phyloP scores from a whole-genome alignment of 1,139 yeast species.

The Lodderomyces orthopsilosis region DNA sequence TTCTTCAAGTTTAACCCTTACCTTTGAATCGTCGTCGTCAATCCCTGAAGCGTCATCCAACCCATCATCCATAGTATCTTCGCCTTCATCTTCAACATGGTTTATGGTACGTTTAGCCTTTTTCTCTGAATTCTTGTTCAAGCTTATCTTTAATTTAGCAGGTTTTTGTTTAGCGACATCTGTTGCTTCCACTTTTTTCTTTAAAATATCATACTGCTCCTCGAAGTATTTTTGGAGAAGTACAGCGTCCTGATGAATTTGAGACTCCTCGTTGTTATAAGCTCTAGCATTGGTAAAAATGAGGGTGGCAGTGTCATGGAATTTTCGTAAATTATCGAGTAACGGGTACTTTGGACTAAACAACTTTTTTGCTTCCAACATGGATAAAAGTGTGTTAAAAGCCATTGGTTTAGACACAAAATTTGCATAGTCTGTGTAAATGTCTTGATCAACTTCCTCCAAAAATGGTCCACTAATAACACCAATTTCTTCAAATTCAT shows the following conservation, averaged over 20 bases:
- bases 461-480: slow-evolving; percentile 54
- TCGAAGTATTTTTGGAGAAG: slow-evolving; percentile 39
- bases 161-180: slow-evolving; percentile 9
- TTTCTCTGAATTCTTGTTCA: slow-evolving; percentile 22
- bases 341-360: slow-evolving; percentile 26
- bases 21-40: slow-evolving; percentile 14
- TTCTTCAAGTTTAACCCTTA: slow-evolving; percentile 11
- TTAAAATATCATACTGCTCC: slow-evolving; percentile 28
- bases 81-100: slow-evolving; percentile 19
- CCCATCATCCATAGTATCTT: slow-evolving; percentile 8
- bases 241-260: slow-evolving; percentile 55
- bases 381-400: slow-evolving; percentile 42
- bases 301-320: slow-evolving; percentile 46
- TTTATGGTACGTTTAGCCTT: slow-evolving; percentile 20
- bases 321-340: slow-evolving; percentile 43
- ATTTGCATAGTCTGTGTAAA: slow-evolving; percentile 60
- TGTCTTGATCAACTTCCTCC: slow-evolving; percentile 53
- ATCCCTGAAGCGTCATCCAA: slow-evolving; percentile 13
- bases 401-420: slow-evolving; percentile 58
- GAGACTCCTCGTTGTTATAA: slow-evolving; percentile 55
- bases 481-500: slow-evolving; percentile 43
- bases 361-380: slow-evolving; percentile 41
- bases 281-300: slow-evolving; percentile 58
- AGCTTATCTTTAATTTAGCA: slow-evolving; percentile 23
- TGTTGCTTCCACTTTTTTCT: slow-evolving; percentile 20